phyloP scores from a whole-genome alignment of 768 basidiomycete species.

The Boletus eberwhitei region DNA sequence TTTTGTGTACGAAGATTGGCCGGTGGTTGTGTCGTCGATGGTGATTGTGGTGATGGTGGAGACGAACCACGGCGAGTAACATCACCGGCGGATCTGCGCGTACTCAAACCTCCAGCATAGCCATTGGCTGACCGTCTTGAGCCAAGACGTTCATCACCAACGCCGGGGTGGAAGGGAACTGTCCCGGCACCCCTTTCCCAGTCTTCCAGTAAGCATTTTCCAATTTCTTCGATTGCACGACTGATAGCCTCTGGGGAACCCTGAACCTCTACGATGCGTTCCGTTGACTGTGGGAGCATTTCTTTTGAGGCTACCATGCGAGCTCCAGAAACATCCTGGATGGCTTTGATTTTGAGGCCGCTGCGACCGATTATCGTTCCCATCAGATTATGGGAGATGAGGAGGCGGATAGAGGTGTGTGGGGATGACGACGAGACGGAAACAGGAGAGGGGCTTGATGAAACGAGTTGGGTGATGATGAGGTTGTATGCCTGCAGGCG shows the following conservation, averaged over 20 bases:
- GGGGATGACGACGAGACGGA: conserved; percentile 60
- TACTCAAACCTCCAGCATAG: conserved; percentile 44
- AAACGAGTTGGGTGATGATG: conserved; percentile 88
- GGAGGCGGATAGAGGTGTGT: conserved; percentile 90
- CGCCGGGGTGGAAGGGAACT: conserved; percentile 92
- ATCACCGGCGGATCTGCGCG: conserved; percentile 69
- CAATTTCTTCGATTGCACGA: conserved; percentile 93
- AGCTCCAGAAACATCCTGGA: conserved; percentile 93
- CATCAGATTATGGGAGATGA: conserved; percentile 99
- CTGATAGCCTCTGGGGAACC: conserved; percentile 91
- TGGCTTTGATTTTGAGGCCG: conserved; percentile 98
- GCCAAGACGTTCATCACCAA: conserved; percentile 62
- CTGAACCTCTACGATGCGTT: conserved; percentile 97
- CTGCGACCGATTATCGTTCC: conserved; percentile 96
- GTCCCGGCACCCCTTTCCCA: conserved; percentile 95
- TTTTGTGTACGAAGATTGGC: conserved; percentile 96
- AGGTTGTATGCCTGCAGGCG: conserved; percentile 80
- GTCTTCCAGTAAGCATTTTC: conserved; percentile 91
- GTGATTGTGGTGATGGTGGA: conserved; percentile 35
- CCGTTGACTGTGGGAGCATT: conserved; percentile 98
- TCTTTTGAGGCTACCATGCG: conserved; percentile 99
- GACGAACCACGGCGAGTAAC: conserved; percentile 41
- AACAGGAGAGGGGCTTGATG: conserved; percentile 69
- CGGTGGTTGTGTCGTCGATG: conserved; percentile 52
- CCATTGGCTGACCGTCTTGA: conserved; percentile 51